phyloP scores from a whole-genome alignment of 169 alveolate species.

The Toxoplasma gondii region DNA sequence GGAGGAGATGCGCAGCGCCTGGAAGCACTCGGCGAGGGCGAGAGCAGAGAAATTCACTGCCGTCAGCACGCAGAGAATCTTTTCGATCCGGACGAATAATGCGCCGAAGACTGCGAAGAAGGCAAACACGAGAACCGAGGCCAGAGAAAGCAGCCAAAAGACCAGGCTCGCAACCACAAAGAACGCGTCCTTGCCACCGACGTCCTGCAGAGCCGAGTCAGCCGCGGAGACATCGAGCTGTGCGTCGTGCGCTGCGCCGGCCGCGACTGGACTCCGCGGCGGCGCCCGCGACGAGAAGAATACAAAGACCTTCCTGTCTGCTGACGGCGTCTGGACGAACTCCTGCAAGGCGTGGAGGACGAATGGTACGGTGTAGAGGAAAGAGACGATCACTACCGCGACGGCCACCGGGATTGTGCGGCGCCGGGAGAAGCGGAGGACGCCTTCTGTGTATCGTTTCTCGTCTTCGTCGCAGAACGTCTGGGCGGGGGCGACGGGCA shows the following conservation, averaged over 20 bases:
- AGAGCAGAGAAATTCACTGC: not conserved
- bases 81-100: not conserved
- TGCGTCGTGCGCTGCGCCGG: not conserved
- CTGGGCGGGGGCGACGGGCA: not conserved
- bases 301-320: not conserved
- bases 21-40: constrained; percentile 26
- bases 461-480: constrained; percentile 17
- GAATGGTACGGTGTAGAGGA: not conserved
- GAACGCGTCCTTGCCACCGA: too few relatives aligned
- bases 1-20: not conserved
- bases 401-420: not conserved
- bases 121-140: not conserved
- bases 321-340: not conserved
- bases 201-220: not conserved
- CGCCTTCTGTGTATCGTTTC: not conserved
- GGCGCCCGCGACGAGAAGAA: not conserved
- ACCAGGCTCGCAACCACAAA: not conserved
- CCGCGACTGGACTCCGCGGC: not conserved
- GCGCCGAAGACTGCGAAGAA: not conserved
- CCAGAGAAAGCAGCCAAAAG: not conserved
- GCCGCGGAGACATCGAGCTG: not conserved
- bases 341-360: not conserved
- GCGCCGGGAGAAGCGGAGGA: not conserved
- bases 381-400: not conserved
- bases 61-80: not conserved